Conservation (phyloP, 202 grass and related monocot species). For the Setaria italica region DNA sequence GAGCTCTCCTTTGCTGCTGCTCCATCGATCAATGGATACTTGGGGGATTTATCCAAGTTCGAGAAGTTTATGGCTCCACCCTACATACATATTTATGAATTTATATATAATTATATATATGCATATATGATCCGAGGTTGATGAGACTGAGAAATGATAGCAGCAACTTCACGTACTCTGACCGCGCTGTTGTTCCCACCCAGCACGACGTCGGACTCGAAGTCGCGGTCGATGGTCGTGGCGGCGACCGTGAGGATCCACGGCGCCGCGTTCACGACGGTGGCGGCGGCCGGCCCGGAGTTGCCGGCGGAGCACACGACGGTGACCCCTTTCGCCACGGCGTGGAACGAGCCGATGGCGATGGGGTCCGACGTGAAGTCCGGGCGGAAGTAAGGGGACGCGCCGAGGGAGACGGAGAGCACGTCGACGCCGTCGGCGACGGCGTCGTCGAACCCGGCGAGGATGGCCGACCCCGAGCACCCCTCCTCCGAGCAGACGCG, state of each 20-base stretch:
- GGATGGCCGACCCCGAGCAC: constrained; percentile 79
- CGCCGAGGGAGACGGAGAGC: constrained; percentile 69
- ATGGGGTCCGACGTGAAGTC: constrained; percentile 76
- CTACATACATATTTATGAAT: constrained; percentile 31
- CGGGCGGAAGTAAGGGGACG: constrained; percentile 46
- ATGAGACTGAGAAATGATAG: background rate
- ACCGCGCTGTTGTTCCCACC: constrained; percentile 67
- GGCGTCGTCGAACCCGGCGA: constrained; percentile 88
- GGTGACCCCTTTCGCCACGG: constrained; percentile 67
- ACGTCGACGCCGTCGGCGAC: constrained; percentile 74
- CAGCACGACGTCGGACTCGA: constrained; percentile 81
- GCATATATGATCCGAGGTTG: background rate
- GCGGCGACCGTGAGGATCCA: constrained; percentile 94
- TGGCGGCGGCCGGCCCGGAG: constrained; percentile 55
- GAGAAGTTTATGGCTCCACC: constrained; percentile 90
- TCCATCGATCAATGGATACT: constrained; percentile 74
- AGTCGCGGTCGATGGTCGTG: constrained; percentile 76
- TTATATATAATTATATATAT: background rate
- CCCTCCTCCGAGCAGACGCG: constrained; percentile 64
- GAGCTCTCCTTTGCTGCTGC: constrained; percentile 69
- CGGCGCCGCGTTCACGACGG: constrained; percentile 76
- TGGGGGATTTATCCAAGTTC: constrained; percentile 64
- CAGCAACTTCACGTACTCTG: constrained; percentile 26
- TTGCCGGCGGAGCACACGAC: constrained; percentile 91
- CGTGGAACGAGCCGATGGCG: constrained; percentile 88